These are phyloP conservation scores for Diplodia sapinea DNA, from an alignment of 2,329 filamentous ascomycete genomes.

Conservation along the genomic window DNA sequence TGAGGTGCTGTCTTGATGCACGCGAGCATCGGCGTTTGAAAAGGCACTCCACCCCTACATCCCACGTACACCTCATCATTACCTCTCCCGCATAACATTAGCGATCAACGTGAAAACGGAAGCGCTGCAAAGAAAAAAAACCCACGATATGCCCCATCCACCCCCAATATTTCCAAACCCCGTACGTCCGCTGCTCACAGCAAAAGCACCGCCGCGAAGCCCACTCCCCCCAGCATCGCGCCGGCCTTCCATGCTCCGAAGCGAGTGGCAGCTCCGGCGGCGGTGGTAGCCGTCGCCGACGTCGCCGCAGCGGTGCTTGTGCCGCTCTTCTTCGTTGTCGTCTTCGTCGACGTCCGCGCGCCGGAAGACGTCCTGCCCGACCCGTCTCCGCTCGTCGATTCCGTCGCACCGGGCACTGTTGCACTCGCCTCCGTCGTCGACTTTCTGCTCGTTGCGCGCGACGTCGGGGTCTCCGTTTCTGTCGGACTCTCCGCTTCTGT, in stretches of 20 bases:
- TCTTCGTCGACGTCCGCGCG: neutral
- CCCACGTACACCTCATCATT: neutral
- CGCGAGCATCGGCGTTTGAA: neutral
- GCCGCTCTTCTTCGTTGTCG: constrained; percentile 1
- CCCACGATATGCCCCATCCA: too few relatives aligned
- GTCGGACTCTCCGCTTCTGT: neutral
- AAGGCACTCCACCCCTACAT: neutral
- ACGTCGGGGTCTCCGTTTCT: neutral
- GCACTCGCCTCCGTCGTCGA: too few relatives aligned
- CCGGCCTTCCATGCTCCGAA: neutral
- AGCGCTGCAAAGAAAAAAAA: neutral
- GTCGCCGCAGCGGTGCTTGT: neutral
- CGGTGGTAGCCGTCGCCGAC: neutral
- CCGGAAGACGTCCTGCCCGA: neutral
- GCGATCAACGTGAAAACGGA: neutral
- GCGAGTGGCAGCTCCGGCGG: neutral
- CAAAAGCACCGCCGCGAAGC: neutral
- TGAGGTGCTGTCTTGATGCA: neutral
- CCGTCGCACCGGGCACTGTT: too few relatives aligned
- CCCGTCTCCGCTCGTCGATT: neutral
- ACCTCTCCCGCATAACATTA: neutral
- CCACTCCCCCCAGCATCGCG: neutral
- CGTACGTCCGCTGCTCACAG: neutral
- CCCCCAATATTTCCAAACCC: too few relatives aligned
- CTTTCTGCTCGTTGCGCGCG: neutral